Percentiles rank a stretch among this genome's conserved stretches.
These are phyloP conservation scores for Digitaria exilis DNA, from an alignment of 202 grass and related monocot genomes.

Conservation along the genomic window DNA sequence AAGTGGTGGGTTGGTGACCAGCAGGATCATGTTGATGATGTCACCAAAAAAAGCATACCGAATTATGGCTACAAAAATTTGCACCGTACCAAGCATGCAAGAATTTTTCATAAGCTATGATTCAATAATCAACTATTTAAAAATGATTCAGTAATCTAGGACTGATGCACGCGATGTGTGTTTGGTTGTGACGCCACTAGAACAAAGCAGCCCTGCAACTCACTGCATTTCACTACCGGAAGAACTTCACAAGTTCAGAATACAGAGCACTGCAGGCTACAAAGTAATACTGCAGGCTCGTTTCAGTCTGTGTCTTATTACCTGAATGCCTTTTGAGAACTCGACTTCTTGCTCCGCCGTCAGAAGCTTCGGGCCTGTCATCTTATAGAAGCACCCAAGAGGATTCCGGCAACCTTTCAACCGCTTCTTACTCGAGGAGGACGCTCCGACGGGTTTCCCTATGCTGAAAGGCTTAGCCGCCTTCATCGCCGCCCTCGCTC, in stretches of 20 bases:
- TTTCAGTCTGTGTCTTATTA: conserved; percentile 1
- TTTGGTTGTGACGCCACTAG: background rate
- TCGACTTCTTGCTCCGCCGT: conserved; percentile 71
- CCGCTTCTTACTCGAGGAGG: conserved; percentile 61
- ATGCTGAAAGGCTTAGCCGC: conserved; percentile 36
- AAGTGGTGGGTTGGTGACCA: background rate
- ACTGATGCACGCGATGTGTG: background rate
- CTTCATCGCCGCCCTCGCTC: conserved; percentile 61
- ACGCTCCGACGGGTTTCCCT: conserved; percentile 5
- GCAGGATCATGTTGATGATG: background rate
- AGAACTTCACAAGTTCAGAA: background rate
- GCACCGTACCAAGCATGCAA: background rate
- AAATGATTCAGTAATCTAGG: background rate
- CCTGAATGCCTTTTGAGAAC: conserved; percentile 85
- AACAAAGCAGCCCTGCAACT: background rate
- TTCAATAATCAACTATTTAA: too few relatives aligned
- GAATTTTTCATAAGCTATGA: background rate
- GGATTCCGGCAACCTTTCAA: conserved; percentile 56
- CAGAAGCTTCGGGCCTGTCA: conserved; percentile 55
- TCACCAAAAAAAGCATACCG: background rate
- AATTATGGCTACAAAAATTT: background rate
- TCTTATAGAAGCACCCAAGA: conserved; percentile 59
- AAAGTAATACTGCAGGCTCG: background rate
- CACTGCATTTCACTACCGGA: background rate
- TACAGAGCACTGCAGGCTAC: background rate